Percentiles rank a stretch among this genome's conserved stretches.
phyloP scores from a whole-genome alignment of 441 rosid genomes.

The Populus hybrid region DNA sequence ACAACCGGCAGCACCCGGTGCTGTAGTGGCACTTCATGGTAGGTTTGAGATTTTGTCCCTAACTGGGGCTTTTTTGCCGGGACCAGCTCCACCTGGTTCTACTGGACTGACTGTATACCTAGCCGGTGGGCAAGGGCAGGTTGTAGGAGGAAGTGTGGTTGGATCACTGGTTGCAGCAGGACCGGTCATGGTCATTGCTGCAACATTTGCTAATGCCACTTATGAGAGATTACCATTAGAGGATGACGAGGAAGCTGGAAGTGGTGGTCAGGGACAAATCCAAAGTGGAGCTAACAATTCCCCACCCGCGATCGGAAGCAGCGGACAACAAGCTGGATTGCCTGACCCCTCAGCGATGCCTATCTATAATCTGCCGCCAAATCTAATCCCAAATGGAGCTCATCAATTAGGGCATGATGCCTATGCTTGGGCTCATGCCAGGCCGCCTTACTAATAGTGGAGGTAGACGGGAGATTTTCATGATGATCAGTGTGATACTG shows the following conservation, averaged over 20 bases:
- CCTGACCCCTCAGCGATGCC: conserved; percentile 49
- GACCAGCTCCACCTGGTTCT: conserved; percentile 83
- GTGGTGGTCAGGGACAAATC: conserved; percentile 41
- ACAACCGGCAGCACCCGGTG: conserved; percentile 72
- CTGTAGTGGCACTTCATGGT: conserved; percentile 74
- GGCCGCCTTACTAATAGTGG: conserved; percentile 48
- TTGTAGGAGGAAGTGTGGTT: conserved; percentile 78
- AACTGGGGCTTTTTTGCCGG: conserved; percentile 77
- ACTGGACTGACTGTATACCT: conserved; percentile 84
- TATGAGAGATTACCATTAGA: conserved; percentile 77
- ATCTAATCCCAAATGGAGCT: conserved; percentile 39
- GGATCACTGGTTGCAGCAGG: conserved; percentile 46
- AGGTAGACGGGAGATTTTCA: background rate
- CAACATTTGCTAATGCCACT: conserved; percentile 83
- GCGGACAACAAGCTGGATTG: conserved; percentile 34
- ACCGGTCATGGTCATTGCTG: conserved; percentile 49
- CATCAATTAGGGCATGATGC: conserved; percentile 68
- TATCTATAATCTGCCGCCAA: conserved; percentile 46
- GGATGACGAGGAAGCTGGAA: conserved; percentile 56
- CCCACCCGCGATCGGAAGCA: conserved; percentile 45
- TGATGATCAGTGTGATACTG: conserved; percentile 7
- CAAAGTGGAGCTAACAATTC: conserved; percentile 40
- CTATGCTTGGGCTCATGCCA: conserved; percentile 58
- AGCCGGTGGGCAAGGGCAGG: conserved; percentile 86
- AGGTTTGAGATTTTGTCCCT: conserved; percentile 78